Evolutionary conservation across 176 grass and related monocot genomes (phyloP).

Genomic region (Aegilops bicornis): DNA sequence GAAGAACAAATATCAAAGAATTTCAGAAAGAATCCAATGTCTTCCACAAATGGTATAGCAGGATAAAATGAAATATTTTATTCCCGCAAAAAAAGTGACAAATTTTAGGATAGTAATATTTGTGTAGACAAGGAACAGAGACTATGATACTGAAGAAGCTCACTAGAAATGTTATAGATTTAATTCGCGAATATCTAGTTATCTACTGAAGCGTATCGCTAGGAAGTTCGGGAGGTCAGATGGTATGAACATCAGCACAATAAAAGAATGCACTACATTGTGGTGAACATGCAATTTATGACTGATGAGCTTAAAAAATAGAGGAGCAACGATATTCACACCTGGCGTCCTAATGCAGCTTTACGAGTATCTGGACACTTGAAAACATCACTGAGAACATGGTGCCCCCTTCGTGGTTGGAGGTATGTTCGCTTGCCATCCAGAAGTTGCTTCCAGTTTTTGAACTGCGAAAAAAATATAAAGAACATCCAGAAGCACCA

Average conservation of each 20-base stretch:
- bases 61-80: not conserved
- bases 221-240: not conserved
- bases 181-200: not conserved
- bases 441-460: not conserved
- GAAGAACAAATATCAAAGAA: not conserved
- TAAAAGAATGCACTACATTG: not conserved
- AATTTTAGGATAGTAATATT: not conserved
- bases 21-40: not conserved
- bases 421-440: slow-evolving; percentile 11
- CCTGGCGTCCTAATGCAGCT: not conserved
- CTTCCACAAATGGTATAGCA: not conserved
- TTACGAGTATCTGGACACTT: not conserved
- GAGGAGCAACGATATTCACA: not conserved
- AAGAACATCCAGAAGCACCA: not conserved
- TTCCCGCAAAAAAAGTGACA: not conserved
- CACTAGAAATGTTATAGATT: not conserved
- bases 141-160: not conserved
- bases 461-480: not conserved
- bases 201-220: not conserved
- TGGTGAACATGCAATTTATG: not conserved
- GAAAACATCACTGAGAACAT: not conserved
- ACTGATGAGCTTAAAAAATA: no score
- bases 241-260: not conserved
- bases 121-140: not conserved
- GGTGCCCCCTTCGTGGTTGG: not conserved